Evolutionary conservation across 208 protist species (phyloP), one percentile per base, ranked within the genome.

Genomic region (Leishmania tarentolae): DNA sequence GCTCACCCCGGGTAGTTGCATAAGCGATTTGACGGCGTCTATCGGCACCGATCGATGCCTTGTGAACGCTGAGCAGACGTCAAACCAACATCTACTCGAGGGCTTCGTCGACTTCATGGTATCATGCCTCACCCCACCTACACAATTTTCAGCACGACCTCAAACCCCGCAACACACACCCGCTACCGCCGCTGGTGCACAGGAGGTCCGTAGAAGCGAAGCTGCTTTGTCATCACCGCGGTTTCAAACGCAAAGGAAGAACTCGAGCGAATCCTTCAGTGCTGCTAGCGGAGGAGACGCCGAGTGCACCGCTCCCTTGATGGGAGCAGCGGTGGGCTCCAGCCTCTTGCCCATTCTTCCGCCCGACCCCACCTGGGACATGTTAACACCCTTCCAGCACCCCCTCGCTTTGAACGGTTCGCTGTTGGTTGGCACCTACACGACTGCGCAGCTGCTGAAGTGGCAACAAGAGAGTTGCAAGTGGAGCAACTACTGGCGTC

Each of bases 51-150:
- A 93, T 76, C 81, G 86, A 44, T 42, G 91, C 24, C 81, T 94
- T 72, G 90, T 97, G 46, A 96, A 97, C 76, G 91, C 94, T 15
- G 77, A 82, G 46, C 91, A 96, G 46, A 96, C 94, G 15, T 94
- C 91, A 0, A 88, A 94, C 75, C 78, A 73, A 5, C 53, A 75
- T 4, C 83, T 95, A 53, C 87, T 95, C 76, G 92, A 95, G 79
- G 17, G 63, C n/a, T 96, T 95, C 68, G 53, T 65, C 46, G 82
- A 90, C n/a, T 76, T 86, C 52, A 79, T 95, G 72, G 59, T 85
- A 21, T 46, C 74, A 3, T 84, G 78, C 7, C 63, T 66, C 24
- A 15, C 66, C 15, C 69, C 79, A 11, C 75, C 63, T 42, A 15
- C 31, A 46, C 40, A 31, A 37, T 2, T 35, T 40, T 3, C 24